Evolutionary conservation across 257 asterid genomes (phyloP), one percentile per base, ranked within the genome.

Genomic region (Pogostemon cablin): DNA sequence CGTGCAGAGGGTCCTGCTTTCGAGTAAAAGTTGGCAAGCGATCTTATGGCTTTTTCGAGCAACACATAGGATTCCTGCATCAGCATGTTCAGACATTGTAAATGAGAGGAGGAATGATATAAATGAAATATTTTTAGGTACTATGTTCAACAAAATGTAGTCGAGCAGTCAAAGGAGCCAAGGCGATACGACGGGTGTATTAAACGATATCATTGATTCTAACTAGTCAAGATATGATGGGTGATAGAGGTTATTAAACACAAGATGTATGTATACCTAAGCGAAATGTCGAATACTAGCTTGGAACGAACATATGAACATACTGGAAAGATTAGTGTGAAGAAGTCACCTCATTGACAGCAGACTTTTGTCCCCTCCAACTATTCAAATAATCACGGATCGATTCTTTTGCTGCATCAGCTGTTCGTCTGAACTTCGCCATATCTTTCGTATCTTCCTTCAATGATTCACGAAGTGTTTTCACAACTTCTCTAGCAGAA

Each of bases 341-440:
- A 46, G 50, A 52, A 17, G 60, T 17, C 81, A 87, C 99, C 96
- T 93, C 97, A 20, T 82, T 81, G 56, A 74, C 86, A 4, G 88
- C 91, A 3, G 80, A 66, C 77, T 82, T 87, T 62, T 91, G 86
- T 41, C 97, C 97, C 64, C 84, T 89, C 96, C 98, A 91, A 37
- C 82, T 80, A 68, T 77, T 85, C 69, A 93, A 67, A 72, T 86
- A 93, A 15, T 81, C 95, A 67, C 95, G 72, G 59, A 93, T 93
- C 0, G 99, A 89, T 59, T 86, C 96, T 77, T 87, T 93, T 4
- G 99, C 99, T 1, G 97, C 87, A 77, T 93, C 99, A 38, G 98
- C 97, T 2, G 87, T 89, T 49, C 99, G 78, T 37, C 99, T 84
- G 47, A 93, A 91, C 86, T 87, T 88, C n/a, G 89, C 86, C n/a